Conservation (phyloP, 208 protist species). For the Porcisia deanei region DNA sequence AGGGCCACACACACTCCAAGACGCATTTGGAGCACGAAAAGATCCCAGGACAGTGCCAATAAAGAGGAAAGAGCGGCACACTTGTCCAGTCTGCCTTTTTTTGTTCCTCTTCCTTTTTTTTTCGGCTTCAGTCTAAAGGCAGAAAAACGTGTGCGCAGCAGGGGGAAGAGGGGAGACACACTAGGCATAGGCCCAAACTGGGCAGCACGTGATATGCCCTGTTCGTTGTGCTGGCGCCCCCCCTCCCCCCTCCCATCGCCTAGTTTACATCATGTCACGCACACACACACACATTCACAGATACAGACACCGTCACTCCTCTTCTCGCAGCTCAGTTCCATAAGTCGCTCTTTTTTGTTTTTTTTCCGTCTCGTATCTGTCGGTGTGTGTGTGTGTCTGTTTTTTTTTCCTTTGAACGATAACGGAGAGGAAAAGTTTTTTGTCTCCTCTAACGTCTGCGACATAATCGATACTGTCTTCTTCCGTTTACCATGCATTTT, state of each 20-base stretch:
- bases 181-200: background rate
- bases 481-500: background rate
- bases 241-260: no score
- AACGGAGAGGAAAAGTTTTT: background rate
- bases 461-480: slow-evolving; percentile 7
- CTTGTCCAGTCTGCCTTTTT: background rate
- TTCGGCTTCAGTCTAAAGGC: background rate
- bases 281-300: no score
- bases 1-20: background rate
- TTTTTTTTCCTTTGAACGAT: background rate
- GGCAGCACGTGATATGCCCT: background rate
- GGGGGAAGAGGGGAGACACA: background rate
- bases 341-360: background rate
- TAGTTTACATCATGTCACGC: background rate
- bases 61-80: background rate
- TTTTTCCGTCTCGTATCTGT: background rate
- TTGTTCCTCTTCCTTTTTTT: background rate
- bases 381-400: background rate
- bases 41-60: background rate
- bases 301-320: background rate
- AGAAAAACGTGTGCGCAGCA: background rate
- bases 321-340: slow-evolving; percentile 1
- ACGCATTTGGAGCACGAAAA: background rate
- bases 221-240: background rate
- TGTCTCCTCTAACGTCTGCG: background rate